Base-by-base conservation (phyloP, 2,329 filamentous ascomycete genomes). In the Nemania sp. region DNA sequence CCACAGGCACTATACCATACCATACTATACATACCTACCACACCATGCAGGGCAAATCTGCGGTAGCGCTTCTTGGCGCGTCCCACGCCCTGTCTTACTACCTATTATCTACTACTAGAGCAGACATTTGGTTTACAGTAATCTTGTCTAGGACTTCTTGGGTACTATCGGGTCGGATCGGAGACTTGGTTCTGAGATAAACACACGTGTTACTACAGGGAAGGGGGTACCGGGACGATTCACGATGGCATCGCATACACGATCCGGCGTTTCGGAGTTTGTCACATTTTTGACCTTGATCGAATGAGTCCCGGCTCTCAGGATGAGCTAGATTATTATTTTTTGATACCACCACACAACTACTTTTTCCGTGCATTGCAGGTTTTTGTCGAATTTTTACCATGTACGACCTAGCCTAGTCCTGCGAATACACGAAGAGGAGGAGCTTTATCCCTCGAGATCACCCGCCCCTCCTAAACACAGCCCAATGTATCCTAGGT, bases 191-290 rank as follows among this genome's bases (percentile, higher is more conserved):
- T 67, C 64, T 57, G 51, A 63, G 51, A 68, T 54, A 62, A 41
- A 52, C 43, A 58, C 22, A 35, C 56, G 49, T 24, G 29, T 26
- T 62, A 51, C 54, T 52, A 58, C 41, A 52, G 49, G 43, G 35
- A 3, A 57, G 24, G 29, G 32, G 32, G 45, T 45, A 53, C 27
- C 62, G 52, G 65, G 62, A 66, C 49, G 66, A 69, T 69, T 70
- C 29, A 70, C 62, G 66, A 69, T 32, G 63, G 68, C 68, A 69
- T 70, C 66, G 57, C 68, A 70, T 62, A 53, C 68, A 69, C 62
- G 61, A 63, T 53, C 56, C 32, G 68, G 68, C 68, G 68, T 70
- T 63, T 54, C 29, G 66, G 66, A 27, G 68, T 62, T 52, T 13
- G 18, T 47, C 24, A 26, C 22, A 22, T 4, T n/a, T 56, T 15